phyloP scores from a whole-genome alignment of 257 asterid species.

The Fraxinus anomala region DNA sequence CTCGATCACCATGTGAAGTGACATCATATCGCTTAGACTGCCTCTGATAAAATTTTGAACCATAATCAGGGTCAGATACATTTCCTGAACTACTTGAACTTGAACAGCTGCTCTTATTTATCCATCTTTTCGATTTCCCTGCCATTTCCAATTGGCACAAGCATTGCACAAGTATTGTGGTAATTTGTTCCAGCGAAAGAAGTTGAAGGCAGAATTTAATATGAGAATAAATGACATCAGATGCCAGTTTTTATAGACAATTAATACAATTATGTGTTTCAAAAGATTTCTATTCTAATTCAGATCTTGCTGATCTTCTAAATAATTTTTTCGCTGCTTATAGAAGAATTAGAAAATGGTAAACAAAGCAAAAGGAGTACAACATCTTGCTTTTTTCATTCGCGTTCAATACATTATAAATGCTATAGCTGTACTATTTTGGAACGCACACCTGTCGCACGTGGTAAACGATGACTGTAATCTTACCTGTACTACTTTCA shows the following conservation, averaged over 20 bases:
- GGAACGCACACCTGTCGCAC: not conserved
- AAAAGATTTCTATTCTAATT: not conserved
- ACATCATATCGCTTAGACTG: not conserved
- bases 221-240: not conserved
- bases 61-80: conserved; percentile 31
- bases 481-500: not conserved
- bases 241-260: not conserved
- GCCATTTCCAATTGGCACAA: conserved; percentile 9
- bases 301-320: not conserved
- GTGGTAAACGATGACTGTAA: not conserved
- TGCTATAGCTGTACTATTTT: not conserved
- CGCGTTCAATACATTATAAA: not conserved
- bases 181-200: not conserved
- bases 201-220: not conserved
- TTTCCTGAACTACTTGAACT: conserved; percentile 30
- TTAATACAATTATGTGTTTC: not conserved
- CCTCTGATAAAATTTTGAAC: not conserved
- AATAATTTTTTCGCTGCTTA: not conserved
- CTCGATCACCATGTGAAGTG: not conserved
- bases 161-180: not conserved
- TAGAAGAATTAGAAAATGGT: not conserved
- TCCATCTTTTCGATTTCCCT: conserved; percentile 19
- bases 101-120: conserved; percentile 12
- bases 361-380: not conserved
- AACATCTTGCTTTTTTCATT: not conserved